A percentile compares a stretch with the other conserved stretches of the same genome.
phyloP scores from a whole-genome alignment of 805 yeast species.

The Saccharomycopsis fermentans region DNA sequence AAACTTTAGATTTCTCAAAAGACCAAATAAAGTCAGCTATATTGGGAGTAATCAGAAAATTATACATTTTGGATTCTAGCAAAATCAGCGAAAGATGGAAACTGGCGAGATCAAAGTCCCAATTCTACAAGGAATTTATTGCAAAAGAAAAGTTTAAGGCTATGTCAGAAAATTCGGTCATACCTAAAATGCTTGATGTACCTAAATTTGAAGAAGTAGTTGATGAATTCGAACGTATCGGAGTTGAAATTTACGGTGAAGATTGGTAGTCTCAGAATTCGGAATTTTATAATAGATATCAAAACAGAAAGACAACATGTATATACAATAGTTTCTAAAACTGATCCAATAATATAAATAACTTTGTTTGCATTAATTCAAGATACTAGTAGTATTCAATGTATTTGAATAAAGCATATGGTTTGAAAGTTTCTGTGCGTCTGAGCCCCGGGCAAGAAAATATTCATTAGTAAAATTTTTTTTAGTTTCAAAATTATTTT shows the following conservation, averaged over 20 bases:
- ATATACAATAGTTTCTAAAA: not conserved
- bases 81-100: constrained; percentile 1
- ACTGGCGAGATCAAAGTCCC: not conserved
- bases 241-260: not conserved
- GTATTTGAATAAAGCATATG: not conserved
- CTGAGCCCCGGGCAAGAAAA: not conserved
- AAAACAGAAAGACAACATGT: not conserved
- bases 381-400: not conserved
- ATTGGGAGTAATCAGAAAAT: not conserved
- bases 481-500: not conserved
- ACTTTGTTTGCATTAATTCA: not conserved
- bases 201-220: not conserved
- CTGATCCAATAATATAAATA: no score
- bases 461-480: not conserved
- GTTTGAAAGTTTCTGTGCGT: not conserved
- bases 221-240: not conserved
- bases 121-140: not conserved
- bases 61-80: not conserved
- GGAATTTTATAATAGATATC: not conserved
- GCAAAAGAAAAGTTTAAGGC: constrained; percentile 5
- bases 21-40: not conserved
- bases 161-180: not conserved
- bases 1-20: not conserved
- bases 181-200: not conserved
- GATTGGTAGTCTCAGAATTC: not conserved